A percentile compares a stretch with the other conserved stretches of the same genome.
These are phyloP conservation scores for Letharia columbiana DNA, from an alignment of 495 filamentous ascomycete species.

Conservation along the genomic window DNA sequence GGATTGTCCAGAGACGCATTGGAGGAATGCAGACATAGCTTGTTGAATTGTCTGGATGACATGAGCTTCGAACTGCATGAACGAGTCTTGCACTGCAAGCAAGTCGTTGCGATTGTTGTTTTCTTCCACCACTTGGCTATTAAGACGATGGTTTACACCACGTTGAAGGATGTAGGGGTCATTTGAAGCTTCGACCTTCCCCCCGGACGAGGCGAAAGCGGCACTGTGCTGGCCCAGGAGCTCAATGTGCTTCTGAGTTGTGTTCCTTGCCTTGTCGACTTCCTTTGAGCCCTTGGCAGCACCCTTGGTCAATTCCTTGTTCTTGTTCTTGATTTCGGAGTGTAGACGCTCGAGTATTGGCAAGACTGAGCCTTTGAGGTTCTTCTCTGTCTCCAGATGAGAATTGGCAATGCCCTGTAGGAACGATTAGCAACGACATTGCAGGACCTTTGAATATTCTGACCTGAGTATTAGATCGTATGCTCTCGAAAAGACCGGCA, in stretches of 20 bases:
- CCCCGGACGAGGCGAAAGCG: constrained; percentile 58
- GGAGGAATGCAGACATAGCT: constrained; percentile 69
- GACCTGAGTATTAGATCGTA: constrained; percentile 84
- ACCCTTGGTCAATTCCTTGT: constrained; percentile 76
- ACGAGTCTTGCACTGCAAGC: constrained; percentile 78
- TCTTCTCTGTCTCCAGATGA: constrained; percentile 82
- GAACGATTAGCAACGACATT: constrained; percentile 13
- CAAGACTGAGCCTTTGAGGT: constrained; percentile 69
- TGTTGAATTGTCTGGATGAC: constrained; percentile 74
- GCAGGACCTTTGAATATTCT: constrained; percentile 11
- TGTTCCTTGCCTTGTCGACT: constrained; percentile 77
- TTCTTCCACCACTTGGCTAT: constrained; percentile 87
- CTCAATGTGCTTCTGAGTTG: constrained; percentile 93
- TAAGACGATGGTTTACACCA: constrained; percentile 69
- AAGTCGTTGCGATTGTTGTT: constrained; percentile 91
- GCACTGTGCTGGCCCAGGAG: constrained; percentile 78
- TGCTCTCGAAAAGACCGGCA: constrained; percentile 82
- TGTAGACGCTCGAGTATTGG: constrained; percentile 86
- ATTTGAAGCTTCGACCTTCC: constrained; percentile 55
- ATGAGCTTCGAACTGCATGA: constrained; percentile 80
- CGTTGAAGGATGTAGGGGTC: constrained; percentile 87
- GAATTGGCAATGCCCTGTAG: constrained; percentile 67
- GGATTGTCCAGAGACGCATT: constrained; percentile 66
- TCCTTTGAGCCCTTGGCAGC: constrained; percentile 80
- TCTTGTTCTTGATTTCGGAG: constrained; percentile 91